phyloP scores from a whole-genome alignment of 495 filamentous ascomycete species.

The Neurospora sp. region DNA sequence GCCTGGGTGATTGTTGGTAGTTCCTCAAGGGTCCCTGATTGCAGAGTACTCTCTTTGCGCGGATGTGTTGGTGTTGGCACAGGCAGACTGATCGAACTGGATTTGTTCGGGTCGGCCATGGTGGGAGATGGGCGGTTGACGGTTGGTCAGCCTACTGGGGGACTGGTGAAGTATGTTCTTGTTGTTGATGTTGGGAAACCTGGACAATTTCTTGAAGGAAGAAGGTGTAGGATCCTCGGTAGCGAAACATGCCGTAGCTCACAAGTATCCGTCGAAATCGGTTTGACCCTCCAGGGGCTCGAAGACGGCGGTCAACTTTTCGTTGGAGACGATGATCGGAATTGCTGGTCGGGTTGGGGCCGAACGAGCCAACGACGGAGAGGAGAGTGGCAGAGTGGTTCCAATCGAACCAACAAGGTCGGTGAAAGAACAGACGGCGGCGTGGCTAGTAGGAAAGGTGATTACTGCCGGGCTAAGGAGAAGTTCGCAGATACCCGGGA shows the following conservation, averaged over 20 bases:
- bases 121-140: not conserved
- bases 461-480: not conserved
- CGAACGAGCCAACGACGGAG: not conserved
- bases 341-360: not conserved
- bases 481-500: not conserved
- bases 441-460: not conserved
- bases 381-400: not conserved
- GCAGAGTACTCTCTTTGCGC: slow-evolving; percentile 12
- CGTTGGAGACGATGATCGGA: not conserved
- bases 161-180: not conserved
- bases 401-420: not conserved
- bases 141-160: slow-evolving; percentile 1
- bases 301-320: not conserved
- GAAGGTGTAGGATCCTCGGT: slow-evolving; percentile 1
- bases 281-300: not conserved
- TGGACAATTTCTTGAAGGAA: not conserved
- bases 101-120: slow-evolving; percentile 19
- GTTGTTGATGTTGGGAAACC: not conserved
- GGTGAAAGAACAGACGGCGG: not conserved
- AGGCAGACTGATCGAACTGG: slow-evolving; percentile 1
- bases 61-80: not conserved
- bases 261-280: not conserved
- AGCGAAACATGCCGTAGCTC: slow-evolving; percentile 8
- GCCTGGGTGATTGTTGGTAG: slow-evolving; percentile 22
- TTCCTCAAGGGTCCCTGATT: slow-evolving; percentile 18